A percentile compares a stretch with the other conserved stretches of the same genome.
Evolutionary conservation across 2,329 filamentous ascomycete genomes (phyloP).

Genomic region (Claviceps fusiformis): DNA sequence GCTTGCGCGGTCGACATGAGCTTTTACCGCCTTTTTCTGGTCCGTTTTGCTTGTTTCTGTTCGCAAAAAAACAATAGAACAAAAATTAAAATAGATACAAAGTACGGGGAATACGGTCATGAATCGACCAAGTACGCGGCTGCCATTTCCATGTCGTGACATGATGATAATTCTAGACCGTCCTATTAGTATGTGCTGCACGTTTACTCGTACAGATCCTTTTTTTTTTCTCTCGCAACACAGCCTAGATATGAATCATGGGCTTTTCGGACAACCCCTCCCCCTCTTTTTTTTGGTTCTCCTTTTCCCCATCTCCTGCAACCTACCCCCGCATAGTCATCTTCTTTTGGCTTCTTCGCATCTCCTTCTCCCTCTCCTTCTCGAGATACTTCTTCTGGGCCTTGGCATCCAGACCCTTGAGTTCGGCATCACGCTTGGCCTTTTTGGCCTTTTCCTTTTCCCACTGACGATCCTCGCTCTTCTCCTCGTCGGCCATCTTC

Average conservation of each 20-base stretch:
- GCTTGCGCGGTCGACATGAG: constrained; percentile 18
- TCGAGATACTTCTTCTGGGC: constrained; percentile 78
- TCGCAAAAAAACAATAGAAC: too few relatives aligned
- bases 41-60: too few relatives aligned
- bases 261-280: too few relatives aligned
- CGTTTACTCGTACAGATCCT: neutral
- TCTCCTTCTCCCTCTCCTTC: constrained; percentile 64
- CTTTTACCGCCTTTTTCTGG: neutral
- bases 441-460: constrained; percentile 71
- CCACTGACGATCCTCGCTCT: constrained; percentile 61
- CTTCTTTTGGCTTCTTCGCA: constrained; percentile 41
- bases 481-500: constrained; percentile 64
- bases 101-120: too few relatives aligned
- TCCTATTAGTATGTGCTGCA: too few relatives aligned
- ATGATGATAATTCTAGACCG: too few relatives aligned
- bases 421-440: constrained; percentile 74
- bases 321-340: constrained; percentile 36
- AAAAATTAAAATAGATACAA: too few relatives aligned
- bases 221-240: neutral
- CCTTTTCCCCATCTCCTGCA: too few relatives aligned
- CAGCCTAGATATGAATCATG: too few relatives aligned
- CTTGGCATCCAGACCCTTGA: constrained; percentile 64
- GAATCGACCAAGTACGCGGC: too few relatives aligned
- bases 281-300: too few relatives aligned
- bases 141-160: too few relatives aligned